Conservation (phyloP, 2,329 filamentous ascomycete genomes). For the Alternaria incomplexa region DNA sequence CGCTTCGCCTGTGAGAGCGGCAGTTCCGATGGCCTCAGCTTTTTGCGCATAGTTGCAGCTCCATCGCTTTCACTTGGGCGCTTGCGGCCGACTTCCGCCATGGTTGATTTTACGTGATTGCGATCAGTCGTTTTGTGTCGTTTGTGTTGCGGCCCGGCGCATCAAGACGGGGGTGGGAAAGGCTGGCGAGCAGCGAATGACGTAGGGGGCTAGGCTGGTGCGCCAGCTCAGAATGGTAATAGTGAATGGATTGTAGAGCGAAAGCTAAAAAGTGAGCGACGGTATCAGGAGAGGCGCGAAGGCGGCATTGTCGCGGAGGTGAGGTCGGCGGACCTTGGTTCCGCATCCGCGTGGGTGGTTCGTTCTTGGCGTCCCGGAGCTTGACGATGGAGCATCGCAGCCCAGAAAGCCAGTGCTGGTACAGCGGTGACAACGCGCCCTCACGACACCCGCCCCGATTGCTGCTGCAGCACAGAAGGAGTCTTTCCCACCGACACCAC, state of each 20-base stretch:
- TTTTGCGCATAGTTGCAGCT: constrained; percentile 54
- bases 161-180: constrained; percentile 3
- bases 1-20: constrained; percentile 76
- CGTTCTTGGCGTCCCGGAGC: constrained; percentile 19
- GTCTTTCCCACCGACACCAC: constrained; percentile 7
- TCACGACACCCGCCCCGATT: constrained; percentile 23
- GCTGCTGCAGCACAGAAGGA: constrained; percentile 18
- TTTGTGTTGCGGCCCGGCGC: background rate
- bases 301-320: constrained; percentile 3
- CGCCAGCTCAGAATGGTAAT: background rate
- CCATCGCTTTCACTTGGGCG: constrained; percentile 38
- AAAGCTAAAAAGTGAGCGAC: background rate
- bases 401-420: constrained; percentile 22
- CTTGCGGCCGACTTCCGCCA: constrained; percentile 44
- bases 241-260: constrained; percentile 6
- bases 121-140: constrained; percentile 2
- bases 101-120: constrained; percentile 18
- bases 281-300: constrained; percentile 8
- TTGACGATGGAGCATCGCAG: constrained; percentile 25
- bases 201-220: background rate
- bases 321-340: constrained; percentile 17
- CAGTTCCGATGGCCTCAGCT: constrained; percentile 76
- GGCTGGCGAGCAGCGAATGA: constrained; percentile 3
- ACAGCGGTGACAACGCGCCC: constrained; percentile 30
- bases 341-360: constrained; percentile 24